Evolutionary conservation across 1,284 basidiomycete species (phyloP).

Genomic region (Moesziomyces globuligerus): DNA sequence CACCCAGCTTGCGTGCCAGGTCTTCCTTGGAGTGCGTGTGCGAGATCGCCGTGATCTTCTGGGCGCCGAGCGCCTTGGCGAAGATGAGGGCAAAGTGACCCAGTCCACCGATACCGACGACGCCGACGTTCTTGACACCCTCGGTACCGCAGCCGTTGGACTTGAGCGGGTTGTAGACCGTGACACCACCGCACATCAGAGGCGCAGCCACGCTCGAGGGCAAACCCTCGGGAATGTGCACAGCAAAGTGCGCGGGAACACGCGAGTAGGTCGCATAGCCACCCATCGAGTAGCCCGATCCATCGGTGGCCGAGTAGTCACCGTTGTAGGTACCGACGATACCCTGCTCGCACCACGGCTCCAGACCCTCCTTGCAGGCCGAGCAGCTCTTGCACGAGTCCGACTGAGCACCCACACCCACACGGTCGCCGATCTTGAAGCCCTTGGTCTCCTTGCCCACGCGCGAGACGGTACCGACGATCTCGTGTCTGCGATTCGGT

Average conservation of each 20-base stretch:
- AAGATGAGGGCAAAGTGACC: slow-evolving; percentile 61
- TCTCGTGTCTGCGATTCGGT: slow-evolving; percentile 71
- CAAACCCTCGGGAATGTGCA: slow-evolving; percentile 61
- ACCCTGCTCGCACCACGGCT: slow-evolving; percentile 50
- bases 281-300: slow-evolving; percentile 47
- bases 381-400: slow-evolving; percentile 72
- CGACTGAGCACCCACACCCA: slow-evolving; percentile 75
- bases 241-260: slow-evolving; percentile 58
- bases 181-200: slow-evolving; percentile 64
- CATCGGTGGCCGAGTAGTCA: slow-evolving; percentile 70
- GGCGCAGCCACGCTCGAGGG: slow-evolving; percentile 59
- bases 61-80: slow-evolving; percentile 57
- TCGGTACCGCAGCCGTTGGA: slow-evolving; percentile 54
- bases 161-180: slow-evolving; percentile 61
- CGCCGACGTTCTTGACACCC: slow-evolving; percentile 56
- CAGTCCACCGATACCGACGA: slow-evolving; percentile 61
- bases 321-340: slow-evolving; percentile 67
- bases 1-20: slow-evolving; percentile 53
- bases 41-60: slow-evolving; percentile 58
- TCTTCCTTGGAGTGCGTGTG: slow-evolving; percentile 55
- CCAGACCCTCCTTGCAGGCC: slow-evolving; percentile 70
- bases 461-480: slow-evolving; percentile 71
- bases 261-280: slow-evolving; percentile 60
- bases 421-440: slow-evolving; percentile 74
- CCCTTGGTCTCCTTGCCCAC: slow-evolving; percentile 70